Conservation (phyloP, 805 yeast species). For the Lipomyces spencermartinsiae region DNA sequence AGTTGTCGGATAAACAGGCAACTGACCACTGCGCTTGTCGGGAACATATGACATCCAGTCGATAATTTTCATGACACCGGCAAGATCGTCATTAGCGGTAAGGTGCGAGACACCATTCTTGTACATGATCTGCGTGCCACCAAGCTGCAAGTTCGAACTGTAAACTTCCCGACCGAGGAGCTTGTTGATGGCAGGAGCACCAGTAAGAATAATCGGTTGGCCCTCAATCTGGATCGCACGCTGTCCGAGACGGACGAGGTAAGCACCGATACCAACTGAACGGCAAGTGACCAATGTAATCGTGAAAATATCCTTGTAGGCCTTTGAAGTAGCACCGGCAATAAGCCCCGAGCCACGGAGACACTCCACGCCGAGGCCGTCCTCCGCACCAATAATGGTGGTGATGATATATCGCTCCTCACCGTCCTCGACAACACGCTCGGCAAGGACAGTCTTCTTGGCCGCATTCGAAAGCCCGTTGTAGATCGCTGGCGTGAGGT, state of each 20-base stretch:
- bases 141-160: constrained; percentile 94
- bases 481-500: constrained; percentile 72
- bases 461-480: constrained; percentile 55
- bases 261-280: constrained; percentile 99
- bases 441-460: constrained; percentile 65
- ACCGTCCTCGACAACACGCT: constrained; percentile 82
- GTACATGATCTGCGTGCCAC: constrained; percentile 99
- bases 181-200: constrained; percentile 99
- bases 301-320: constrained; percentile 96
- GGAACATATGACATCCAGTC: constrained; percentile 97
- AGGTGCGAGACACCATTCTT: constrained; percentile 97
- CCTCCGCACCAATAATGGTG: constrained; percentile 89
- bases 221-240: constrained; percentile 99
- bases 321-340: constrained; percentile 98
- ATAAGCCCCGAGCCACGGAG: constrained; percentile 96
- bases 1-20: constrained; percentile 78
- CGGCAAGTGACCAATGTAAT: constrained; percentile 99
- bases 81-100: constrained; percentile 95
- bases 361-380: constrained; percentile 98
- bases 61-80: constrained; percentile 93
- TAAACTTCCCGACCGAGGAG: constrained; percentile 96
- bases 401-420: constrained; percentile 81
- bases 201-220: constrained; percentile 97
- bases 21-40: constrained; percentile 84
- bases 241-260: constrained; percentile 96